Evolutionary conservation across 176 grass and related monocot species (phyloP).

Genomic region (Musa troglodytarum): DNA sequence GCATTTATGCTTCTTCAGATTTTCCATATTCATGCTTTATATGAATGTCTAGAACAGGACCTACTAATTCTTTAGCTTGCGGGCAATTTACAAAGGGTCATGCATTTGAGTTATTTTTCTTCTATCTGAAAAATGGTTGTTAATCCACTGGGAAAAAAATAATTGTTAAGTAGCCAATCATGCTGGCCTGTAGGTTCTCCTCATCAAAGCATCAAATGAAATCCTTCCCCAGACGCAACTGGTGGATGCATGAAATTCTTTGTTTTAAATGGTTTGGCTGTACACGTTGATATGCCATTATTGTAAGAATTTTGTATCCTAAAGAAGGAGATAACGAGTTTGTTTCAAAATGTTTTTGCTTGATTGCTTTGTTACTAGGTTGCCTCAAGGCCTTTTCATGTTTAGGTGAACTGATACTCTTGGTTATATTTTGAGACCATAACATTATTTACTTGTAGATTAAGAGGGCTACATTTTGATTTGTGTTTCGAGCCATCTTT

Average conservation of each 20-base stretch:
- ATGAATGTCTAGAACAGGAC: background rate
- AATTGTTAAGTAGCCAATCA: background rate
- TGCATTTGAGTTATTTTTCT: background rate
- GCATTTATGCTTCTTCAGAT: background rate
- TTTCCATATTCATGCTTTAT: background rate
- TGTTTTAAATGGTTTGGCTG: background rate
- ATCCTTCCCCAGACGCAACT: background rate
- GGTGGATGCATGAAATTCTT: background rate
- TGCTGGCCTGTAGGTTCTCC: background rate
- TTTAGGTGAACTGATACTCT: too few species aligned
- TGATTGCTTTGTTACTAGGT: background rate
- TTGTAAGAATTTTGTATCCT: too few species aligned
- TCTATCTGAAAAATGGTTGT: background rate
- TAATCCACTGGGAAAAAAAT: background rate
- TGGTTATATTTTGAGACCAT: too few species aligned
- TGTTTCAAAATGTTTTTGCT: background rate
- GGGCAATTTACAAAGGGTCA: background rate
- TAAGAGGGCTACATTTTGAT: too few species aligned
- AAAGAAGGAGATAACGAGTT: too few species aligned
- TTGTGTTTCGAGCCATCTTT: too few species aligned
- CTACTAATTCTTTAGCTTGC: background rate
- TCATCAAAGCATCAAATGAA: background rate
- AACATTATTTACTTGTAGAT: too few species aligned
- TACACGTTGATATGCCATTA: background rate
- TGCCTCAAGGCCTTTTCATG: too few species aligned